A percentile compares a stretch with the other conserved stretches of the same genome.
phyloP scores from a whole-genome alignment of 805 yeast genomes.

The Babjeviella inositovora region DNA sequence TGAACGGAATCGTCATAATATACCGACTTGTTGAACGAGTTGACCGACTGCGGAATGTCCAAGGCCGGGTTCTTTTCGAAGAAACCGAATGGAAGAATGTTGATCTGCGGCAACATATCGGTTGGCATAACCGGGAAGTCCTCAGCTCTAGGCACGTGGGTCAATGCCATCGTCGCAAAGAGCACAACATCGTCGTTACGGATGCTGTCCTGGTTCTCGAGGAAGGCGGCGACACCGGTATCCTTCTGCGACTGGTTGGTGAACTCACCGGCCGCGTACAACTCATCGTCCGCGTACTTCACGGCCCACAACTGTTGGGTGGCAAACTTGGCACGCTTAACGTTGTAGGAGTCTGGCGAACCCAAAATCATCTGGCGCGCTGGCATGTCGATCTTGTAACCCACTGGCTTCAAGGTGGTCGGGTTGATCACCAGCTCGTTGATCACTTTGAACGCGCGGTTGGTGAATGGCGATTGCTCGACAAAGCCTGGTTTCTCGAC shows the following conservation, averaged over 20 bases:
- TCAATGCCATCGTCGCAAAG: conserved; percentile 72
- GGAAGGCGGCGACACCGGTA: conserved; percentile 60
- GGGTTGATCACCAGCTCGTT: conserved; percentile 62
- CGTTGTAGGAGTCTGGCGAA: conserved; percentile 42
- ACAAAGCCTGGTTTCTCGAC: conserved; percentile 58
- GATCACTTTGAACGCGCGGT: conserved; percentile 59
- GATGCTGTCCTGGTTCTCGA: conserved; percentile 47
- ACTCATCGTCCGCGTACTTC: conserved; percentile 55
- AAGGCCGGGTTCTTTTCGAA: conserved; percentile 66
- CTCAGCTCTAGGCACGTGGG: conserved; percentile 72
- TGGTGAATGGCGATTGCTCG: conserved; percentile 64
- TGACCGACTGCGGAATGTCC: conserved; percentile 59
- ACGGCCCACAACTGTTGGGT: conserved; percentile 76
- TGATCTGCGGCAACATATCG: conserved; percentile 57
- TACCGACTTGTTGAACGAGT: conserved; percentile 49
- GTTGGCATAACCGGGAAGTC: conserved; percentile 89
- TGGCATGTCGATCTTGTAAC: conserved; percentile 59
- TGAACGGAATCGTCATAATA: conserved; percentile 17
- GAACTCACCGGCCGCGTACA: conserved; percentile 75
- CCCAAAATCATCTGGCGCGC: conserved; percentile 68
- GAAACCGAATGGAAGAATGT: conserved; percentile 57
- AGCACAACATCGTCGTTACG: conserved; percentile 66
- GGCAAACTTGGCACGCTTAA: conserved; percentile 58
- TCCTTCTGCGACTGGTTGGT: conserved; percentile 65
- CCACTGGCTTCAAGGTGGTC: conserved; percentile 56